These are phyloP conservation scores for Neurospora sp. DNA, from an alignment of 495 filamentous ascomycete genomes.

Conservation along the genomic window DNA sequence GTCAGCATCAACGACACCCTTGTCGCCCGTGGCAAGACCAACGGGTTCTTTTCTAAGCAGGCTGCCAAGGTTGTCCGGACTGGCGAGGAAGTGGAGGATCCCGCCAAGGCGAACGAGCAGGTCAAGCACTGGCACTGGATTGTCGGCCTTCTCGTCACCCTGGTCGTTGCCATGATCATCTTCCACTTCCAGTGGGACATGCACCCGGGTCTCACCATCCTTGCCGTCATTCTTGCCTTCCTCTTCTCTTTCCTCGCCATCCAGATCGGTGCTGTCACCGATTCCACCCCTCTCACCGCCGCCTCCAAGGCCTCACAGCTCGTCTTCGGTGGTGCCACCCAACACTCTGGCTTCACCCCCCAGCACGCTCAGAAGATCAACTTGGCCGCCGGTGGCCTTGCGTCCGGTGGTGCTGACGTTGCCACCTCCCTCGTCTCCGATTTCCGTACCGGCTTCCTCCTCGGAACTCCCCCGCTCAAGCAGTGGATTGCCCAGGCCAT, in stretches of 20 bases:
- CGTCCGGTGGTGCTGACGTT: constrained; percentile 47
- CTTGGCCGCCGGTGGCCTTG: constrained; percentile 51
- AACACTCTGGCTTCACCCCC: constrained; percentile 32
- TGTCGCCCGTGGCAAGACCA: constrained; percentile 33
- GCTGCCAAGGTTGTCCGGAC: constrained; percentile 17
- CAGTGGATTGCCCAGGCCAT: constrained; percentile 56
- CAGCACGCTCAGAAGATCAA: constrained; percentile 48
- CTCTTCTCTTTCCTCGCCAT: constrained; percentile 61
- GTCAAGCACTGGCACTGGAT: constrained; percentile 56
- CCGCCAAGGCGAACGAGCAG: constrained; percentile 41
- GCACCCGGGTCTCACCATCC: constrained; percentile 48
- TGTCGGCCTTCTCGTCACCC: constrained; percentile 37
- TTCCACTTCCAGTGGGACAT: constrained; percentile 52
- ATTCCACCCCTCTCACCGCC: constrained; percentile 54
- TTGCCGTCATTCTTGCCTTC: constrained; percentile 53
- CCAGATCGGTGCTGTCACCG: constrained; percentile 52
- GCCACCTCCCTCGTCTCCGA: constrained; percentile 45
- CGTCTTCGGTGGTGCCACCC: constrained; percentile 52
- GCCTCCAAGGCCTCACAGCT: constrained; percentile 60
- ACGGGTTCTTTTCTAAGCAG: constrained; percentile 36
- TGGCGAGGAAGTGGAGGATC: constrained; percentile 34
- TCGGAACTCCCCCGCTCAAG: constrained; percentile 49
- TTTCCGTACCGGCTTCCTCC: constrained; percentile 54
- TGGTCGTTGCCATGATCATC: constrained; percentile 48
- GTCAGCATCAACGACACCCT: constrained; percentile 29